Base-by-base conservation (phyloP, 1,284 basidiomycete genomes). In the Moesziomyces sp. region DNA sequence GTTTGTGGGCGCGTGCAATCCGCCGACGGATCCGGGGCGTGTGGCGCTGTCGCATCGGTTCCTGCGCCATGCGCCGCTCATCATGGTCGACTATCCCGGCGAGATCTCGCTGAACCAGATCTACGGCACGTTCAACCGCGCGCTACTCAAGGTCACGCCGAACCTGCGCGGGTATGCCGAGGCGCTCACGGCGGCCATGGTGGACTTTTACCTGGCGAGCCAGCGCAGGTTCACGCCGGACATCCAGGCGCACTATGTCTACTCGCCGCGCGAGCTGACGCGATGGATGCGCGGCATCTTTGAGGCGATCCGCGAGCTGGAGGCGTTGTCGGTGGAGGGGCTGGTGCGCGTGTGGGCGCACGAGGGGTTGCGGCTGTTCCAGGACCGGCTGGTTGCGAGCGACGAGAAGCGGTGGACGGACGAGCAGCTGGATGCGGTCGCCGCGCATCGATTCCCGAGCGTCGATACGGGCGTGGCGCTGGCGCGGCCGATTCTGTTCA, bases 31-130 rank as follows among this genome's bases (percentile, higher is more conserved):
- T 86, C 95, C 97, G 45, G 97, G 97, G 57, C 93, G 97, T 85
- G 95, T 99, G n/a, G 94, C 96, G 35, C 90, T 99, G 61, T 95
- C 90, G 68, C 94, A 97, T 84, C 90, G 97, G 70, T 99, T 99
- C 90, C 88, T 99, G 65, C 92, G 97, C 10, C 97, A 99, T 85
- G 95, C 96, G 0, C 97, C 97, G 0, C 88, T 99, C n/a, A 90
- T 99, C 83, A 98, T 99, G 96, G 97, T 99, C 58, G 97, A 99
- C 84, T 99, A 99, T 85, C 97, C 97, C 10, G 97, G 96, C 62
- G 93, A 97, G 85, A 87, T 95, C 14, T 99, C 97, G 10, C 88
- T 99, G 83, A 97, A 95, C 81, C 97, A 99, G 84, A 99, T 99
- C 77, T 99, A 99, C 85, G 93, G 94, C 19, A 99, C 96, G n/a